Base-by-base conservation (phyloP, 345 rosid species). In the Mallotus nudiflorus region DNA sequence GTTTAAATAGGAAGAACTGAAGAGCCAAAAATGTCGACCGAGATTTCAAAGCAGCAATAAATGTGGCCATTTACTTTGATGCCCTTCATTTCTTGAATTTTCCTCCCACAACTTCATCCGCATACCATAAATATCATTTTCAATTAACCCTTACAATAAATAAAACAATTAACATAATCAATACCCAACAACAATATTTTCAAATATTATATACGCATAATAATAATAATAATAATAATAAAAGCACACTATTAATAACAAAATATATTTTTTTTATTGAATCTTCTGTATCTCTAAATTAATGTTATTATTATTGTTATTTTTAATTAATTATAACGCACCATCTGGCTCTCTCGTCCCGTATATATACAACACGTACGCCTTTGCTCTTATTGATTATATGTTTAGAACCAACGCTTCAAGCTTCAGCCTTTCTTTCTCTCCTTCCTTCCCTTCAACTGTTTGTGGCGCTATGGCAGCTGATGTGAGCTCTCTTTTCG, bases 401-500 rank as follows among this genome's bases (percentile, higher is more conserved):
- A 4, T 42, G 14, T 12, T 3, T 6, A 20, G 31, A 28, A 6
- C 11, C 0, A 22, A 52, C 56, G 3, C 9, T 6, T 22, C 27
- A 20, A 7, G 19, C 20, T 8, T n/a, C 25, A 12, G 14, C n/a
- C n/a, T 1, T 22, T 25, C 40, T 22, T 24, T 0, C 42, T 37
- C 31, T 28, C 27, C 16, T 8, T 3, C 27, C 9, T 15, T 20
- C 4, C 33, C 31, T 42, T 37, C 9, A 20, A 42, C 20, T 19
- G 1, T 50, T 19, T 37, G 2, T 39, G 40, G 40, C 2, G 31
- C 4, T 24, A 78, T 78, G 81, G 75, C 78, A 11, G 81, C 81
- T 35, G 81, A 78, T 4, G 78, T 78, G 28, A 73, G 81, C n/a
- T n/a, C 74, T 60, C 68, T 78, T 16, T 46, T 73, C 9, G 73